phyloP scores from a whole-genome alignment of 2,329 filamentous ascomycete species.

The Cadophora sp. region DNA sequence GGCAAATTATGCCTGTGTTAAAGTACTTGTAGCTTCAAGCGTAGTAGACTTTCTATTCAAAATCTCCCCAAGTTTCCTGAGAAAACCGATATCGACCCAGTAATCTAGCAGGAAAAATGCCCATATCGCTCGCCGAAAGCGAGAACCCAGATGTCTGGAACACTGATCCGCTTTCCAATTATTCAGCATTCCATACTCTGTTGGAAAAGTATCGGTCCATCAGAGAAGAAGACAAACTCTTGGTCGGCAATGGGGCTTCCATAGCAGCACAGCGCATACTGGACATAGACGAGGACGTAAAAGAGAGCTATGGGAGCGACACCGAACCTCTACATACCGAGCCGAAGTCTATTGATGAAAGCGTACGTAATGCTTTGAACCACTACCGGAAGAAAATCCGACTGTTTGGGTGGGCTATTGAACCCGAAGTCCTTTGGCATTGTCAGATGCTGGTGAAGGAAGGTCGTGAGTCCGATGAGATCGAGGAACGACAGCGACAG shows the following conservation, averaged over 20 bases:
- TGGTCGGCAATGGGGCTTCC: background rate
- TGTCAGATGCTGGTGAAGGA: background rate
- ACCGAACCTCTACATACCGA: background rate
- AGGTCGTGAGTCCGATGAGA: background rate
- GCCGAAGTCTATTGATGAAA: background rate
- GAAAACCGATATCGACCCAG: background rate
- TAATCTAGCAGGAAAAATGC: background rate
- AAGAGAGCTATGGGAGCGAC: background rate
- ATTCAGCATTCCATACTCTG: background rate
- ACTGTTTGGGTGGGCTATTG: background rate
- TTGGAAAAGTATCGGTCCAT: background rate
- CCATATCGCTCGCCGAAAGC: background rate
- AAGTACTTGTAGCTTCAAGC: no score
- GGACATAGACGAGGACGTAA: conserved; percentile 5
- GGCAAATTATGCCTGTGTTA: no score
- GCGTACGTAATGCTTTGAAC: background rate
- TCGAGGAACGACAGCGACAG: background rate
- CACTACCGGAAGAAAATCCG: background rate
- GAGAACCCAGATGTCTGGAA: background rate
- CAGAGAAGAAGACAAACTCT: background rate
- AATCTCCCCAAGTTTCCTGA: background rate
- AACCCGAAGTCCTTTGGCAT: background rate
- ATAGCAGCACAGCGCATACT: background rate
- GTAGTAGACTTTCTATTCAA: no score
- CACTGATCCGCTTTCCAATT: background rate